Percentiles rank a stretch among this genome's conserved stretches.
phyloP scores from a whole-genome alignment of 1,284 basidiomycete species.

The Cryptococcus neoformans region DNA sequence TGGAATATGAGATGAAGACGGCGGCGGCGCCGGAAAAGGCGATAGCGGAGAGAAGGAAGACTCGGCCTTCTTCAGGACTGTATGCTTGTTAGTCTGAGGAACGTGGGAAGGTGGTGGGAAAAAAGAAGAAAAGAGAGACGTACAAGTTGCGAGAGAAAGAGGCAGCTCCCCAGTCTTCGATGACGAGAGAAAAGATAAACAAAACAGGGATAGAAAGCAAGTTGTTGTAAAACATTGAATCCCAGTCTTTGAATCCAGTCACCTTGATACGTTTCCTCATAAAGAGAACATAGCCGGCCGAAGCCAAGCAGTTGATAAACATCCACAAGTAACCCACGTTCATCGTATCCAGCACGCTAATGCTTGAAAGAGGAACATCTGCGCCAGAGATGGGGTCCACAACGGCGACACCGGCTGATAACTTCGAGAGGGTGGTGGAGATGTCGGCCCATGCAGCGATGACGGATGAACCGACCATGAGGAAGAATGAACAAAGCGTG shows the following conservation, averaged over 20 bases:
- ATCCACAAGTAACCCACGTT: slow-evolving; percentile 98
- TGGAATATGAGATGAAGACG: slow-evolving; percentile 96
- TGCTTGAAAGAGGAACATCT: slow-evolving; percentile 28
- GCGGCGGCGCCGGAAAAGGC: slow-evolving; percentile 95
- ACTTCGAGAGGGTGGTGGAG: slow-evolving; percentile 42
- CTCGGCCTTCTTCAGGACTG: slow-evolving; percentile 80
- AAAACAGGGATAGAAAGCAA: slow-evolving; percentile 91
- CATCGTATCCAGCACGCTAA: slow-evolving; percentile 52
- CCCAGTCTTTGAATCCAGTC: slow-evolving; percentile 99
- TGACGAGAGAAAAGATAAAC: slow-evolving; percentile 72
- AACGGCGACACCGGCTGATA: slow-evolving; percentile 39
- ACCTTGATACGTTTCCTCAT: slow-evolving; percentile 98
- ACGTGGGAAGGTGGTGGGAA: too few relatives aligned
- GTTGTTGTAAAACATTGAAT: slow-evolving; percentile 99
- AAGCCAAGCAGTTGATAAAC: slow-evolving; percentile 85
- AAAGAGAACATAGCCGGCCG: slow-evolving; percentile 88
- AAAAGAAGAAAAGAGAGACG: slow-evolving; percentile 37
- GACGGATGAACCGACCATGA: slow-evolving; percentile 96
- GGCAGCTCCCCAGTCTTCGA: slow-evolving; percentile 86
- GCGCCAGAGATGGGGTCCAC: slow-evolving; percentile 46
- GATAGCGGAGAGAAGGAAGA: slow-evolving; percentile 79
- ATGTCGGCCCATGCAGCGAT: slow-evolving; percentile 95
- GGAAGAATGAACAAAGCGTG: slow-evolving; percentile 81
- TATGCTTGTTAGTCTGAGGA: neutral
- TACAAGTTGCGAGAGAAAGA: slow-evolving; percentile 86